phyloP scores from a whole-genome alignment of 2,329 filamentous ascomycete genomes.

The Cladosporium cucumerinum region DNA sequence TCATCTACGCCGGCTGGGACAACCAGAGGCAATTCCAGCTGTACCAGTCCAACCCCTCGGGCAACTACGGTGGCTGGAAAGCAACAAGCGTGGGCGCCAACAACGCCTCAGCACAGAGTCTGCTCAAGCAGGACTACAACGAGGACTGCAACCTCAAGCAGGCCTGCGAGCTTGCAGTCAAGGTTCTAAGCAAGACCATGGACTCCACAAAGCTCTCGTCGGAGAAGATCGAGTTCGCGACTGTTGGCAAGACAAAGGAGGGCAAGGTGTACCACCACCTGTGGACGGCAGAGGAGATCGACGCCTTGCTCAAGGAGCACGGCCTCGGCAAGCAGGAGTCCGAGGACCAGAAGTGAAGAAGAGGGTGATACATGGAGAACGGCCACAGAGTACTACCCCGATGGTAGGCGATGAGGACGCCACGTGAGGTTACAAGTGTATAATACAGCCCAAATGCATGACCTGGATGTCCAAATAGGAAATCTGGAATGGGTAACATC shows the following conservation, averaged over 20 bases:
- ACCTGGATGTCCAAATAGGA: not conserved
- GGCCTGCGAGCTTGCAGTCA: slow-evolving; percentile 94
- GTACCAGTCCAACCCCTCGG: slow-evolving; percentile 97
- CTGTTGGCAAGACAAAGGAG: slow-evolving; percentile 89
- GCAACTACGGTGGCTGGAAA: slow-evolving; percentile 99
- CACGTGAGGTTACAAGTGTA: slow-evolving; percentile 13
- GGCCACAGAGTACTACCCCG: not conserved
- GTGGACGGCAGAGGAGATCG: slow-evolving; percentile 96
- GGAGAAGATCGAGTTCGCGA: slow-evolving; percentile 99
- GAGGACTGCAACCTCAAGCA: slow-evolving; percentile 95
- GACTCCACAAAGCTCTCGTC: slow-evolving; percentile 98
- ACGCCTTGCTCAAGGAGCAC: slow-evolving; percentile 88
- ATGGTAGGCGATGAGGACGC: slow-evolving; percentile 5
- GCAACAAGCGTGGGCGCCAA: slow-evolving; percentile 96
- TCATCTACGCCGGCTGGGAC: slow-evolving; percentile 99
- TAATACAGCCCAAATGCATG: slow-evolving; percentile 13
- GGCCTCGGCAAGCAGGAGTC: slow-evolving; percentile 80
- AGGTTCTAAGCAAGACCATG: slow-evolving; percentile 99
- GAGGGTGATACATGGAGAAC: not conserved
- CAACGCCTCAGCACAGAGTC: slow-evolving; percentile 93
- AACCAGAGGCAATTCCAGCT: slow-evolving; percentile 95
- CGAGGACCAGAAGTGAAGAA: slow-evolving; percentile 11
- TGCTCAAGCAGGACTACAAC: slow-evolving; percentile 99
- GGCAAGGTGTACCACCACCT: slow-evolving; percentile 98
- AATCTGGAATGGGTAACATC: not conserved